These are phyloP conservation scores for Gamsiella multidivaricata DNA, from an alignment of 192 early-diverging fungal genomes.

Conservation along the genomic window DNA sequence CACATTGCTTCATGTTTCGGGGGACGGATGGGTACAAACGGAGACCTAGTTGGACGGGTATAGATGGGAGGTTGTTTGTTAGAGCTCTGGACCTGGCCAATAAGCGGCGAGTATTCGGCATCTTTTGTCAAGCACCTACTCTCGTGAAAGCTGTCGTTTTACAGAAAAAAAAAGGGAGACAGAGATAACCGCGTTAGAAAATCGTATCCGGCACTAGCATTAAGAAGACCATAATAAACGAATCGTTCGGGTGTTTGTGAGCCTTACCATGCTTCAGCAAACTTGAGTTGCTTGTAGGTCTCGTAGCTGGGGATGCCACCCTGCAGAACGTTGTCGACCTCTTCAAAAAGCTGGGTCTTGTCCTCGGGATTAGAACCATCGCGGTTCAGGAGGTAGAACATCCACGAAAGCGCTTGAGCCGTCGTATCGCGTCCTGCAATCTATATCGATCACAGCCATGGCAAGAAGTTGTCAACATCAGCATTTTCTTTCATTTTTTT, in stretches of 20 bases:
- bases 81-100: too few relatives aligned
- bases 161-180: neutral
- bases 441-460: neutral
- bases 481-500: too few relatives aligned
- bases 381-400: constrained; percentile 52
- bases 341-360: constrained; percentile 32
- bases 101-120: too few relatives aligned
- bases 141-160: constrained; percentile 14
- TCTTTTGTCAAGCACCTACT: too few relatives aligned
- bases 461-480: neutral
- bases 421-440: constrained; percentile 65
- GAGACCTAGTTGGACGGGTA: constrained; percentile 31
- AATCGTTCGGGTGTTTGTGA: too few relatives aligned
- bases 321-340: constrained; percentile 35
- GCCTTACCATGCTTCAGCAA: constrained; percentile 44
- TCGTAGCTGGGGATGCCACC: constrained; percentile 27
- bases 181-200: neutral
- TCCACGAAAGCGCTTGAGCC: constrained; percentile 65
- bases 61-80: neutral
- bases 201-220: too few relatives aligned
- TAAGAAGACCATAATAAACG: neutral
- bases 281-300: constrained; percentile 30
- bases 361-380: constrained; percentile 44
- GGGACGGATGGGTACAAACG: constrained; percentile 76
- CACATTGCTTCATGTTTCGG: constrained; percentile 60